Conservation (phyloP, 352 stramenopile genomes). For the Phytophthora europaea region DNA sequence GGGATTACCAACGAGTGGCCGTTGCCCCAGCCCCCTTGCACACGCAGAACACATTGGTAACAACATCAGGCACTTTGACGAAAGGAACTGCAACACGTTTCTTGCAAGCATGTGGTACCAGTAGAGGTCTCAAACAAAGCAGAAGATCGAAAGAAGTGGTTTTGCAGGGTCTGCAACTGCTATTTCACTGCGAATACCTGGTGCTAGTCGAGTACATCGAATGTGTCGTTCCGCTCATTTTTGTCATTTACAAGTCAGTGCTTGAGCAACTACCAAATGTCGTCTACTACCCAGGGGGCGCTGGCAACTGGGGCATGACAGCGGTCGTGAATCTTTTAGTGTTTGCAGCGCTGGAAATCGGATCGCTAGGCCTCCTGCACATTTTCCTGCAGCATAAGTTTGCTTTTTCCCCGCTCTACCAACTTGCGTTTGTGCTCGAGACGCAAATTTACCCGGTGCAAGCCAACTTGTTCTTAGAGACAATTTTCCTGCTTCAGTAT, state of each 20-base stretch:
- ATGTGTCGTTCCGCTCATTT: constrained; percentile 48
- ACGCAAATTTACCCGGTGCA: constrained; percentile 30
- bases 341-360: constrained; percentile 44
- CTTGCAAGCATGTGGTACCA: neutral
- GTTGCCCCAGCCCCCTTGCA: constrained; percentile 14
- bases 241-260: constrained; percentile 43
- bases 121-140: neutral
- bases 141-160: constrained; percentile 24
- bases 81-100: neutral
- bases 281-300: constrained; percentile 36
- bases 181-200: constrained; percentile 49
- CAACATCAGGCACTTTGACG: neutral
- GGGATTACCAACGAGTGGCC: constrained; percentile 1
- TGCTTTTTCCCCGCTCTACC: constrained; percentile 34
- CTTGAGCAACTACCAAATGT: constrained; percentile 50
- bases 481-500: constrained; percentile 28
- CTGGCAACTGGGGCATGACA: constrained; percentile 12
- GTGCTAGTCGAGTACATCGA: constrained; percentile 52
- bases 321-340: constrained; percentile 27
- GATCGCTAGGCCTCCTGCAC: constrained; percentile 42
- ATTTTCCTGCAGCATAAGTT: constrained; percentile 38
- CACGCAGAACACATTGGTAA: neutral
- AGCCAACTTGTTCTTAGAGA: constrained; percentile 17
- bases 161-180: constrained; percentile 34
- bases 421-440: constrained; percentile 53